These are phyloP conservation scores for Fagus crenata DNA, from an alignment of 306 rosid species.

Conservation along the genomic window DNA sequence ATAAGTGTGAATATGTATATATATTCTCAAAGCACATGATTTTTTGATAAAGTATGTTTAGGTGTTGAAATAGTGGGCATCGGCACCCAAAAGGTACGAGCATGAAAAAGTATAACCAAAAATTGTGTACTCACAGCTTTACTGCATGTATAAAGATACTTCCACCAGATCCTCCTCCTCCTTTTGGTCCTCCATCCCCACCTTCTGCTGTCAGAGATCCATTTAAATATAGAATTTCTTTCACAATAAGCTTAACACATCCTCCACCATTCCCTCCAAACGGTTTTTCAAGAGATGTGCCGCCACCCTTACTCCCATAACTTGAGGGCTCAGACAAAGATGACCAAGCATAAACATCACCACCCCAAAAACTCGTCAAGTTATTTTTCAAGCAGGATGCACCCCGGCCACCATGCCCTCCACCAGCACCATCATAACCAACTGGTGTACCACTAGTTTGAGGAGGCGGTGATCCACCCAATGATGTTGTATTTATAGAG, in stretches of 20 bases:
- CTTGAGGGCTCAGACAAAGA: slow-evolving; percentile 81
- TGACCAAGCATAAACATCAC: slow-evolving; percentile 99
- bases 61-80: background rate
- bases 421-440: slow-evolving; percentile 88
- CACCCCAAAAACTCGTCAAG: slow-evolving; percentile 85
- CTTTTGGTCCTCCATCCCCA: slow-evolving; percentile 76
- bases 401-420: slow-evolving; percentile 99
- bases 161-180: slow-evolving; percentile 99
- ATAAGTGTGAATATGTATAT: too few species aligned
- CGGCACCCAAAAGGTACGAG: slow-evolving; percentile 20
- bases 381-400: slow-evolving; percentile 81
- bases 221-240: slow-evolving; percentile 65
- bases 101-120: slow-evolving; percentile 25
- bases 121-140: slow-evolving; percentile 76
- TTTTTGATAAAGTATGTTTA: background rate
- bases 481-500: slow-evolving; percentile 69
- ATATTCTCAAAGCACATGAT: too few species aligned
- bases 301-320: slow-evolving; percentile 94
- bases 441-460: slow-evolving; percentile 98
- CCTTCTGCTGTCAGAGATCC: slow-evolving; percentile 87
- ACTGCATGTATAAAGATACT: slow-evolving; percentile 70
- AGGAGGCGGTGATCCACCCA: slow-evolving; percentile 92
- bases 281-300: slow-evolving; percentile 51
- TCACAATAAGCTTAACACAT: slow-evolving; percentile 68
- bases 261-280: slow-evolving; percentile 97